These are phyloP conservation scores for Cicer cuneatum DNA, from an alignment of 306 rosid species.

Conservation along the genomic window DNA sequence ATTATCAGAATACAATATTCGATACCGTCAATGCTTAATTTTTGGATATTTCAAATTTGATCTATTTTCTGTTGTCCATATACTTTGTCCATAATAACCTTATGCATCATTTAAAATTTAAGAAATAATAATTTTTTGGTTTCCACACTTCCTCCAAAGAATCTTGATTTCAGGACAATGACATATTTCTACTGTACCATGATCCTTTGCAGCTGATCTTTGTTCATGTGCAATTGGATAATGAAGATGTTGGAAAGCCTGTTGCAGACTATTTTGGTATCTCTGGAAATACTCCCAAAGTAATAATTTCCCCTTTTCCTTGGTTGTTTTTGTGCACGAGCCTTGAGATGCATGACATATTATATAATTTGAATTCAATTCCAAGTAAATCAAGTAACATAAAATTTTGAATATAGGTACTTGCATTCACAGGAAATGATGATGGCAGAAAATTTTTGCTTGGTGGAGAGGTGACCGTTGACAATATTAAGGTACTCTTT, in stretches of 20 bases:
- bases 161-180: constrained; percentile 19
- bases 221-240: constrained; percentile 83
- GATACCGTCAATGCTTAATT: constrained; percentile 12
- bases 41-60: constrained; percentile 35
- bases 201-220: constrained; percentile 80
- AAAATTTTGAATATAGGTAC: constrained; percentile 55
- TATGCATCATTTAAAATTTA: constrained; percentile 6
- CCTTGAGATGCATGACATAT: constrained; percentile 5
- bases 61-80: not conserved
- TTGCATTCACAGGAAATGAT: constrained; percentile 84
- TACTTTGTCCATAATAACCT: constrained; percentile 25
- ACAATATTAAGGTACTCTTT: constrained; percentile 69
- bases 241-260: constrained; percentile 91
- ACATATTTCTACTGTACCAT: constrained; percentile 37
- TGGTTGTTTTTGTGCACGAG: constrained; percentile 21
- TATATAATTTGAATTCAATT: constrained; percentile 30
- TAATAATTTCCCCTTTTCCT: constrained; percentile 45
- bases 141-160: constrained; percentile 18
- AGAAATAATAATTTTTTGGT: constrained; percentile 13
- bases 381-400: constrained; percentile 2
- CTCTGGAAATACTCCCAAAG: constrained; percentile 74
- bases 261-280: constrained; percentile 92
- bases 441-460: constrained; percentile 79
- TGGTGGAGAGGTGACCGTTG: constrained; percentile 68
- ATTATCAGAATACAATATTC: not conserved